A percentile compares a stretch with the other conserved stretches of the same genome.
These are phyloP conservation scores for Dalechampia spathulata DNA, from an alignment of 441 rosid genomes.

Conservation along the genomic window DNA sequence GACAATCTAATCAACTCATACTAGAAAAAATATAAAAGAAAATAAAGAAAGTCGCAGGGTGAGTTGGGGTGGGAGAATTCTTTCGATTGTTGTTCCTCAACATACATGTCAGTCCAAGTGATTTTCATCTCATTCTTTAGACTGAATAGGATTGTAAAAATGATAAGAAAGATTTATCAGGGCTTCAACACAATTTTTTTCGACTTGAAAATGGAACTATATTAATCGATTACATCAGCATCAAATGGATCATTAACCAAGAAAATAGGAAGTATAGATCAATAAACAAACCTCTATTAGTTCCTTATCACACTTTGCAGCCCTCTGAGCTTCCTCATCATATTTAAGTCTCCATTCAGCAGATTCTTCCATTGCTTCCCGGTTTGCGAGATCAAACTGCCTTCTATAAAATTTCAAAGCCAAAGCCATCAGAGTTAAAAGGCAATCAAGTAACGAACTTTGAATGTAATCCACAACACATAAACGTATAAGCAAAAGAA, in stretches of 20 bases:
- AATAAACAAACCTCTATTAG: slow-evolving; percentile 43
- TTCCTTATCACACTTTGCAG: slow-evolving; percentile 53
- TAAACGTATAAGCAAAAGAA: too few species aligned
- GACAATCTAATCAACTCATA: neutral
- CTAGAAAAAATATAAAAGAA: neutral
- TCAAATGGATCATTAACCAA: too few species aligned
- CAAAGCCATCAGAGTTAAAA: slow-evolving; percentile 1
- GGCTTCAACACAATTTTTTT: too few species aligned
- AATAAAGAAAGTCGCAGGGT: neutral
- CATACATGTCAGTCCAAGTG: neutral
- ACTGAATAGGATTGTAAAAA: neutral
- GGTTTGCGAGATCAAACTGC: slow-evolving; percentile 85
- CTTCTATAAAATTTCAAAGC: slow-evolving; percentile 38
- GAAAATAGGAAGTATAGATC: neutral
- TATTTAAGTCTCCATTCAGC: slow-evolving; percentile 88
- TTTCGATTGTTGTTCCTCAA: neutral
- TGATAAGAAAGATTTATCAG: neutral
- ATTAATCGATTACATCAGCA: too few species aligned
- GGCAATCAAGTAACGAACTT: neutral
- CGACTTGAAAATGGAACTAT: too few species aligned
- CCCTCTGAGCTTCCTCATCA: slow-evolving; percentile 59
- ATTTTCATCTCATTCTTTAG: neutral
- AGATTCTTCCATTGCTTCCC: slow-evolving; percentile 94
- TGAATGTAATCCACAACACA: too few species aligned
- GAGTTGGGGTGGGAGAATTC: neutral